Conservation (phyloP, 2,329 filamentous ascomycete genomes). For the Cordyceps militaris region DNA sequence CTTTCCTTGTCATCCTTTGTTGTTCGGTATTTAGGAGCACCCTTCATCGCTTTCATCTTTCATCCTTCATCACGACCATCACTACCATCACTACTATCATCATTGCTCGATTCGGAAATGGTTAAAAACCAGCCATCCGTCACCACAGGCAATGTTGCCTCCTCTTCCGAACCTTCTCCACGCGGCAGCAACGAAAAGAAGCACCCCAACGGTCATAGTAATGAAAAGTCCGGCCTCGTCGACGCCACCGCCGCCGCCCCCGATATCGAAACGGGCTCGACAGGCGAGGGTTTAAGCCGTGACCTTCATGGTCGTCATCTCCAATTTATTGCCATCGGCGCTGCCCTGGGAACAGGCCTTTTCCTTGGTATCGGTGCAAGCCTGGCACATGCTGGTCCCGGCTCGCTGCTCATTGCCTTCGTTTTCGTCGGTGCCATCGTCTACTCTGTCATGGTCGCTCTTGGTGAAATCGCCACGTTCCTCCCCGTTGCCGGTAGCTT, state of each 20-base stretch:
- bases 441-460: conserved; percentile 65
- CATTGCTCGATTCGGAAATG: background rate
- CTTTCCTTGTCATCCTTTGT: background rate
- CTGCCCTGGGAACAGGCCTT: conserved; percentile 65
- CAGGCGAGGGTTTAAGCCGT: conserved; percentile 30
- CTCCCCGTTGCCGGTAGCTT: conserved; percentile 73
- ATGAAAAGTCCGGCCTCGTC: conserved; percentile 5
- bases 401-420: conserved; percentile 61
- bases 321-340: conserved; percentile 46
- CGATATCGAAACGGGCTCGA: conserved; percentile 30
- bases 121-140: too few species aligned
- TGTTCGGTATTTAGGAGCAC: background rate
- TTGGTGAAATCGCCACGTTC: conserved; percentile 70
- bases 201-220: background rate
- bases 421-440: conserved; percentile 64
- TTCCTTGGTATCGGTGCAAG: conserved; percentile 62
- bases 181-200: conserved; percentile 9
- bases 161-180: conserved; percentile 3
- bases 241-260: background rate
- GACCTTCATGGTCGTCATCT: conserved; percentile 35
- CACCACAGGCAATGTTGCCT: background rate
- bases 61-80: background rate
- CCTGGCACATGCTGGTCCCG: conserved; percentile 57
- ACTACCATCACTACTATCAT: background rate
- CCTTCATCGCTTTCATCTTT: background rate